Evolutionary conservation across 805 yeast species (phyloP).

Genomic region (Ogataea sp.): DNA sequence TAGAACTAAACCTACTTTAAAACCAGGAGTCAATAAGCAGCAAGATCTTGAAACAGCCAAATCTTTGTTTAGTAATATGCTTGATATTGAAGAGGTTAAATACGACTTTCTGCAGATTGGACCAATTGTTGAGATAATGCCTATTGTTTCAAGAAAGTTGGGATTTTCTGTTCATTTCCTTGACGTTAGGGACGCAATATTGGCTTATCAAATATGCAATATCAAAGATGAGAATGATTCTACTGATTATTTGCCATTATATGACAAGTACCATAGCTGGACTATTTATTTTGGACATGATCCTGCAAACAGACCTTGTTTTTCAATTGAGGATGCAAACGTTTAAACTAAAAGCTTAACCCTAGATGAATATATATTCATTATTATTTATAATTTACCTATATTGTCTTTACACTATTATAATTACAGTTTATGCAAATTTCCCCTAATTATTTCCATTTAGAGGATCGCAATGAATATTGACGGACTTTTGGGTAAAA

Average conservation of each 20-base stretch:
- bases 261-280: slow-evolving; percentile 51
- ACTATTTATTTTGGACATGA: slow-evolving; percentile 59
- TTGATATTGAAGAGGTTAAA: slow-evolving; percentile 36
- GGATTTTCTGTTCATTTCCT: slow-evolving; percentile 54
- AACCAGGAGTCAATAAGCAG: too few relatives aligned
- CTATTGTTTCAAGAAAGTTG: slow-evolving; percentile 59
- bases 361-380: too few relatives aligned
- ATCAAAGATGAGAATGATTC: too few relatives aligned
- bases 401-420: too few relatives aligned
- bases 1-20: slow-evolving; percentile 10
- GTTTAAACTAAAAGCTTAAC: too few relatives aligned
- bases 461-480: too few relatives aligned
- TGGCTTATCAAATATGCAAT: slow-evolving; percentile 44
- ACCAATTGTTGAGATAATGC: slow-evolving; percentile 48
- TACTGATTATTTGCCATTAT: slow-evolving; percentile 23
- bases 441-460: too few relatives aligned
- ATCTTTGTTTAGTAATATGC: slow-evolving; percentile 31
- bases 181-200: slow-evolving; percentile 51
- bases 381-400: too few relatives aligned
- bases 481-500: too few relatives aligned
- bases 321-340: too few relatives aligned
- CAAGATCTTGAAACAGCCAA: slow-evolving; percentile 39
- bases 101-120: slow-evolving; percentile 53
- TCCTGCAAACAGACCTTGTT: slow-evolving; percentile 38
- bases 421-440: too few relatives aligned